Percentiles rank a stretch among this genome's conserved stretches.
Conservation (phyloP, 106 monocot genomes). For the Apostasia ramifera region DNA sequence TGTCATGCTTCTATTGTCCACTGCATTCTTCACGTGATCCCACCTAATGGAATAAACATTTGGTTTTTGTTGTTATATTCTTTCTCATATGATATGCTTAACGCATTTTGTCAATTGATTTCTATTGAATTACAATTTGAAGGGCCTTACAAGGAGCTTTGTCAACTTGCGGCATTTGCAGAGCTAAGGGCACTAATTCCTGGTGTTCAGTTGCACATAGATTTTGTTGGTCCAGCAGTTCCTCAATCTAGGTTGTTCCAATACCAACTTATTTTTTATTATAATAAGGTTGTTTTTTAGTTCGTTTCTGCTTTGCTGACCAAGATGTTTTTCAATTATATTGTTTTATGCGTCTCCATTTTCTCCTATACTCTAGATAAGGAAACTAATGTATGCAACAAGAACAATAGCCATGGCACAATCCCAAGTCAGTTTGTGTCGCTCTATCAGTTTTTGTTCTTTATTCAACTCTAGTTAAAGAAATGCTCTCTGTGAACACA, state of each 20-base stretch:
- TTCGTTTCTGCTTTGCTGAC: background rate
- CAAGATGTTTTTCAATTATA: background rate
- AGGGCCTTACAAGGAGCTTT: constrained; percentile 89
- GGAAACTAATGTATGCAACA: too few relatives aligned
- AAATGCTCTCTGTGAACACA: too few relatives aligned
- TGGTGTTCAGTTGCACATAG: constrained; percentile 51
- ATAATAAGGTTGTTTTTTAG: background rate
- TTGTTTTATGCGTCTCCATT: background rate
- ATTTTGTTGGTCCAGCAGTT: constrained; percentile 78
- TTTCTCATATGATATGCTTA: background rate
- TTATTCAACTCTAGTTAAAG: too few relatives aligned
- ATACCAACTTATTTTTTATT: background rate
- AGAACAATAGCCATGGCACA: too few relatives aligned
- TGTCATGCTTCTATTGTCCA: too few relatives aligned
- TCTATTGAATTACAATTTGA: constrained; percentile 3
- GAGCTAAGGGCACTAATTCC: constrained; percentile 81
- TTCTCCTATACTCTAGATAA: too few relatives aligned
- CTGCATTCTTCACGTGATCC: too few relatives aligned
- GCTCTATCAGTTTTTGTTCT: too few relatives aligned
- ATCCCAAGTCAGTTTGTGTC: too few relatives aligned
- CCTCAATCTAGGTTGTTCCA: constrained; percentile 55
- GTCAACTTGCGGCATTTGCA: constrained; percentile 63
- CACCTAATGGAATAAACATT: too few relatives aligned
- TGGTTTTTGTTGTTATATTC: background rate
- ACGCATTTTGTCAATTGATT: constrained; percentile 2